A percentile compares a stretch with the other conserved stretches of the same genome.
phyloP scores from a whole-genome alignment of 2,329 filamentous ascomycete genomes.

The Ophiocordyceps camponoti-saundersi region DNA sequence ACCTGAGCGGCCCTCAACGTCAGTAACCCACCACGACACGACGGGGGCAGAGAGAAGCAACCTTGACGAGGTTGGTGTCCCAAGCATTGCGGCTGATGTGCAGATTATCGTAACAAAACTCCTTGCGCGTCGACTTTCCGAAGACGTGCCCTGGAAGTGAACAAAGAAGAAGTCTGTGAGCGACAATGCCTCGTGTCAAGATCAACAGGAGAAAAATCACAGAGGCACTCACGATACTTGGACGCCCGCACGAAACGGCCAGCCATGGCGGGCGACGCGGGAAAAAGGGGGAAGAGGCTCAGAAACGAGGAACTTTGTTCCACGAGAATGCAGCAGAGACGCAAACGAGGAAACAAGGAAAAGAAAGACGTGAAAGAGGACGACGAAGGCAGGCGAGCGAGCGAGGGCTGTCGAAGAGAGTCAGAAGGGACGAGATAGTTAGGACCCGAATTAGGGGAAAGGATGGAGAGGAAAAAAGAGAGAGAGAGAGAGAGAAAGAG shows the following conservation, averaged over 20 bases:
- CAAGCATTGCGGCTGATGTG: slow-evolving; percentile 96
- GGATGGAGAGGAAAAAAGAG: background rate
- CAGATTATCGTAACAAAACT: slow-evolving; percentile 96
- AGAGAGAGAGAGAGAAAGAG: background rate
- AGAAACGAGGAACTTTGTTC: slow-evolving; percentile 1
- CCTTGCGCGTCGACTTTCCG: slow-evolving; percentile 87
- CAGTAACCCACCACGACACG: slow-evolving; percentile 15
- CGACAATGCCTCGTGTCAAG: background rate
- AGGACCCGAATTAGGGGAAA: background rate
- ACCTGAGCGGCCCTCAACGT: slow-evolving; percentile 34
- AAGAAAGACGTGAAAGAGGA: background rate
- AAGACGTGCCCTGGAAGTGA: slow-evolving; percentile 73
- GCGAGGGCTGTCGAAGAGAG: background rate
- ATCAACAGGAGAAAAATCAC: background rate
- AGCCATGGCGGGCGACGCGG: slow-evolving; percentile 27
- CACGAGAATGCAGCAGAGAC: slow-evolving; percentile 2
- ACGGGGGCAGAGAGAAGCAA: background rate
- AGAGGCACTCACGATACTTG: slow-evolving; percentile 42
- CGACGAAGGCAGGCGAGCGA: slow-evolving; percentile 4
- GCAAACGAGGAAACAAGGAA: slow-evolving; percentile 1
- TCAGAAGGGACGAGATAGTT: no score
- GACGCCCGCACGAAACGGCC: slow-evolving; percentile 51
- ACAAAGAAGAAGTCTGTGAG: background rate
- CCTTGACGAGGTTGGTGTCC: slow-evolving; percentile 98
- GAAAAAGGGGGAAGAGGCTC: background rate